Evolutionary conservation across 2,329 filamentous ascomycete species (phyloP), one percentile per base, ranked within the genome.

Genomic region (Niveomyces coronatus): DNA sequence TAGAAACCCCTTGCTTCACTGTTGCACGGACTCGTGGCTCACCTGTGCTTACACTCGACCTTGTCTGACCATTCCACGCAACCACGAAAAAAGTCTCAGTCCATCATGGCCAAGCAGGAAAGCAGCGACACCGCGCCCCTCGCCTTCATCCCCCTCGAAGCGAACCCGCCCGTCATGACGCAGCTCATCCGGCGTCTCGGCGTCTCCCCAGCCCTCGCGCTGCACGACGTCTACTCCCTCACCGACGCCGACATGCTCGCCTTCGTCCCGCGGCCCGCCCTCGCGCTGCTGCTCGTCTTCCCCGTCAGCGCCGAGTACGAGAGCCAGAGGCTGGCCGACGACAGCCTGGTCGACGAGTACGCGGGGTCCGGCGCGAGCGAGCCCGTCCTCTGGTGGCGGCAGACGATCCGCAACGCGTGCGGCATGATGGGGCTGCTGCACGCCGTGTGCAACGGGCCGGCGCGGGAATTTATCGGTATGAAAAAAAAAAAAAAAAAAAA

Each of bases 391-490:
- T 98, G 89, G 91, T 96, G 88, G 70, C 83, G 77, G 49, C 89
- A 96, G 65, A 96, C 88, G 0, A 95, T 96, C 51, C 75, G 83
- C 44, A 94, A 96, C 56, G 86, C 89, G 1, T 96, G 89, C 58
- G 89, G 89, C 0, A 64, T 94, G 31, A 94, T 95, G 66, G 91
- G 84, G 0, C 62, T 96, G 19, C 58, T 96, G 31, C 91, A 96
- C 56, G 83, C 81, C 14, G 75, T 85, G 0, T 71, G 71, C 31
- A 98, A 96, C 58, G 87, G 87, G 0, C 69, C 71, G 2, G 81
- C 84, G 1, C 64, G 72, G 40, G 61, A 63, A 4, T 73, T 79
- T 37, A 73, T 94, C 39, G 60, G 72, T 65, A 57, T 43, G 51
- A 28, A n/a, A 28, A 8, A 26, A 30, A 9, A 23, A 37, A n/a